Percentiles rank a stretch among this genome's conserved stretches.
phyloP scores from a whole-genome alignment of 2,329 filamentous ascomycete species.

The Pseudogymnoascus sp. region DNA sequence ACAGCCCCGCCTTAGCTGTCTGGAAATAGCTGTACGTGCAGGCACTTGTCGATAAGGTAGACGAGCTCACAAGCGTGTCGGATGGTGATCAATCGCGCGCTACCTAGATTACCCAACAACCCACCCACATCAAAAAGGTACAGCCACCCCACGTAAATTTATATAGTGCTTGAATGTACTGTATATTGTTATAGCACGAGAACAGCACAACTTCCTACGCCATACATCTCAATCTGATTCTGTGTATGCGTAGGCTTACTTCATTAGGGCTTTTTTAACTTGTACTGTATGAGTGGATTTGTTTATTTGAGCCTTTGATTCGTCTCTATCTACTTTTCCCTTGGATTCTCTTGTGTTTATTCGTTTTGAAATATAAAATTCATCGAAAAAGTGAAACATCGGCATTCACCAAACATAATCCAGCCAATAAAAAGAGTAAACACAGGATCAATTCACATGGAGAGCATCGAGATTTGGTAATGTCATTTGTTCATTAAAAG shows the following conservation, averaged over 20 bases:
- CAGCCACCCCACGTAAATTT: slow-evolving; percentile 6
- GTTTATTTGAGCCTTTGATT: not conserved
- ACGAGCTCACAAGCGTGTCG: slow-evolving; percentile 9
- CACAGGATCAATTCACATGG: not conserved
- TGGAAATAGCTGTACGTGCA: slow-evolving; percentile 7
- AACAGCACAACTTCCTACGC: not conserved
- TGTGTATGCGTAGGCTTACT: not conserved
- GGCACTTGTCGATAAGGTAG: slow-evolving; percentile 9
- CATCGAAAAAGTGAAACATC: too few relatives aligned
- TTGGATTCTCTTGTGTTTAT: not conserved
- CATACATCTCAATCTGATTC: not conserved
- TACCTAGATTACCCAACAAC: not conserved
- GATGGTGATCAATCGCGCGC: slow-evolving; percentile 3
- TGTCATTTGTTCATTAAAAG: not conserved
- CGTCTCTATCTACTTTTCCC: not conserved
- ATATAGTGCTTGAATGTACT: not conserved
- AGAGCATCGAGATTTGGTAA: not conserved
- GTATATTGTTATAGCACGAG: not conserved
- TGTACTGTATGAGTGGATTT: not conserved
- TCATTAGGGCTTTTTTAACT: not conserved
- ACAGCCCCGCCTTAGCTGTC: slow-evolving; percentile 7
- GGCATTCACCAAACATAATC: not conserved
- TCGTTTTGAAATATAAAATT: too few relatives aligned
- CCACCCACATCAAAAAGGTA: not conserved
- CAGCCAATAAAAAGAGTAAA: not conserved